Evolutionary conservation across 768 basidiomycete genomes (phyloP), one percentile per base, ranked within the genome.

Genomic region (Tylopilus rubrobrunneus): DNA sequence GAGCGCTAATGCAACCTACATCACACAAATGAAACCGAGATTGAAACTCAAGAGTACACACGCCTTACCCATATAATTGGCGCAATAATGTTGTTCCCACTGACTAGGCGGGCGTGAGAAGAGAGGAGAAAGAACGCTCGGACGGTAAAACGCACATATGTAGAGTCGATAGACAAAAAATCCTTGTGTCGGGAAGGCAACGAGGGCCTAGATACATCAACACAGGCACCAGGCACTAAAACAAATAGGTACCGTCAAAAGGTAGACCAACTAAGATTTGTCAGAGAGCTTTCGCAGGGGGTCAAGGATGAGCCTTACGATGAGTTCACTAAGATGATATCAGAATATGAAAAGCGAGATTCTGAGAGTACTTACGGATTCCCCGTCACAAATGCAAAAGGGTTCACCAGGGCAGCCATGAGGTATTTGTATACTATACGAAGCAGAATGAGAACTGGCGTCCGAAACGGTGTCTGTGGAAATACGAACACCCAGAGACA

Each of bases 401-500:
- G 37, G 7, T 31, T 29, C 12, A 12, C 1, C 3, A 58, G 17
- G n/a, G 46, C 47, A 49, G 17, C 49, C n/a, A 51, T 39, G 0
- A 55, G 23, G 27, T 45, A 36, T 37, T 50, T 58, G 25, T 48
- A 59, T 10, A 6, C 51, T 60, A n/a, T 23, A 23, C 11, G 7
- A 25, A 43, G 15, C 2, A 8, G 9, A 6, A 31, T 11, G 7
- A 48, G 42, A 45, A 40, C n/a, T 19, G 36, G 23, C 3, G 7
- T 17, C 4, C 17, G 0, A 28, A 7, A 7, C 9, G 17, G 4
- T 34, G 12, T 3, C 15, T 10, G 7, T 10, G 2, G 19, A 45
- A 9, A 19, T 12, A 59, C 61, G 10, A 10, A 62, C 62, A 37
- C 19, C 56, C 52, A 14, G 21, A 3, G 15, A 61, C 10, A n/a